Conservation (phyloP, 2,329 filamentous ascomycete species). For the Paramyrothecium sp. region DNA sequence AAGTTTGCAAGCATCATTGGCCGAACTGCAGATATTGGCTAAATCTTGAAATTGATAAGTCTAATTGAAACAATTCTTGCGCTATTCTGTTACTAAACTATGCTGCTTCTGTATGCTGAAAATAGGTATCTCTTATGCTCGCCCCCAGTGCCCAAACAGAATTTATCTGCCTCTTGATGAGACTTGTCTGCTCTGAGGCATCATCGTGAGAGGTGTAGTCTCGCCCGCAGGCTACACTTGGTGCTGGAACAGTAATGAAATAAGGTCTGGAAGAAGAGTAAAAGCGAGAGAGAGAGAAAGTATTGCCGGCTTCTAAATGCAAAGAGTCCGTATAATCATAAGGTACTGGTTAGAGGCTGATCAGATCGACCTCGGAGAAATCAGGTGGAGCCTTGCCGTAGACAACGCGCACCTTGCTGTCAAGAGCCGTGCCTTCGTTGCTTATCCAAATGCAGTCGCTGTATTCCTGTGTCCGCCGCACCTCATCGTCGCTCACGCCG, state of each 20-base stretch:
- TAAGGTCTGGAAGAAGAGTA: not conserved
- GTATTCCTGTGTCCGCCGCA: slow-evolving; percentile 71
- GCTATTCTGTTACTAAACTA: not conserved
- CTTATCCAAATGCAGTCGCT: slow-evolving; percentile 88
- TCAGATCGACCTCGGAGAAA: slow-evolving; percentile 84
- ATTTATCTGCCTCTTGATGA: not conserved
- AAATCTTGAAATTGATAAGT: not conserved
- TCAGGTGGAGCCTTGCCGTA: slow-evolving; percentile 86
- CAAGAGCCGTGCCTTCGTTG: slow-evolving; percentile 86
- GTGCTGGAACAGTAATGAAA: not conserved
- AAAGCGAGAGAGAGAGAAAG: not conserved
- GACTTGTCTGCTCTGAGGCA: not conserved
- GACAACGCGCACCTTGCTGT: slow-evolving; percentile 78
- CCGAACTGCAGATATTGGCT: not conserved
- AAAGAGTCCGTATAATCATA: not conserved
- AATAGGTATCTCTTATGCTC: not conserved
- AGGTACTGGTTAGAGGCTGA: slow-evolving; percentile 58
- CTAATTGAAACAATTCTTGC: not conserved
- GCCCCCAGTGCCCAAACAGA: not conserved
- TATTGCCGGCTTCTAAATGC: not conserved
- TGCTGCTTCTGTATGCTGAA: not conserved
- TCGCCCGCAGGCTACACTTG: not conserved
- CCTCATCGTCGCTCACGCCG: slow-evolving; percentile 89
- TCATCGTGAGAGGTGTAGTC: not conserved
- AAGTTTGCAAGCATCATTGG: not conserved